Percentiles rank a stretch among this genome's conserved stretches.
phyloP scores from a whole-genome alignment of 306 rosid genomes.

The Canavalia ensiformis region DNA sequence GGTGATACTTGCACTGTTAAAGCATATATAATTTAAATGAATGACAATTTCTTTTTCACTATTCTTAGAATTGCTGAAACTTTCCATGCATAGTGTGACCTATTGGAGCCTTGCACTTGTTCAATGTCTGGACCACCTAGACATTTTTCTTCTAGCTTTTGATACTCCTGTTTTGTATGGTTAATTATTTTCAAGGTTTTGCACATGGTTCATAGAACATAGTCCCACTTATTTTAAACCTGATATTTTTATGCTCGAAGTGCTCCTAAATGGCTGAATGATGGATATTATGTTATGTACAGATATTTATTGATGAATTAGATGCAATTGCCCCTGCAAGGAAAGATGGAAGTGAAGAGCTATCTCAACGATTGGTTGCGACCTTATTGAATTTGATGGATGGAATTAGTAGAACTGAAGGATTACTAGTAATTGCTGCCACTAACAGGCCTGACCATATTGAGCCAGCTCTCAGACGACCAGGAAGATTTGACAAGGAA shows the following conservation, averaged over 20 bases:
- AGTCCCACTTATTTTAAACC: slow-evolving; percentile 33
- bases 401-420: slow-evolving; percentile 74
- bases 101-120: slow-evolving; percentile 8
- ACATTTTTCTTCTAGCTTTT: slow-evolving; percentile 31
- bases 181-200: slow-evolving; percentile 33
- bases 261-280: slow-evolving; percentile 37
- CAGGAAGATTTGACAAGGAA: slow-evolving; percentile 93
- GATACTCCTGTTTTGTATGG: slow-evolving; percentile 14
- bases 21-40: slow-evolving; percentile 2
- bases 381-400: slow-evolving; percentile 86
- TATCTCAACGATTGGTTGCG: slow-evolving; percentile 90
- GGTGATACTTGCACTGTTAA: not conserved
- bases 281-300: slow-evolving; percentile 42
- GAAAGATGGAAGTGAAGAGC: slow-evolving; percentile 88
- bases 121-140: slow-evolving; percentile 15
- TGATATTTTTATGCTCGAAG: slow-evolving; percentile 28
- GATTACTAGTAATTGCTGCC: slow-evolving; percentile 87
- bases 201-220: slow-evolving; percentile 27
- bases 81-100: slow-evolving; percentile 2
- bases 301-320: slow-evolving; percentile 92
- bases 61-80: slow-evolving; percentile 16
- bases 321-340: slow-evolving; percentile 95
- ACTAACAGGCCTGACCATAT: slow-evolving; percentile 87
- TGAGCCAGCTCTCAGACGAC: slow-evolving; percentile 94
- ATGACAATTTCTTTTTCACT: not conserved